Percentiles rank a stretch among this genome's conserved stretches.
These are phyloP conservation scores for Annulohypoxylon bovei DNA, from an alignment of 495 filamentous ascomycete genomes.

Conservation along the genomic window DNA sequence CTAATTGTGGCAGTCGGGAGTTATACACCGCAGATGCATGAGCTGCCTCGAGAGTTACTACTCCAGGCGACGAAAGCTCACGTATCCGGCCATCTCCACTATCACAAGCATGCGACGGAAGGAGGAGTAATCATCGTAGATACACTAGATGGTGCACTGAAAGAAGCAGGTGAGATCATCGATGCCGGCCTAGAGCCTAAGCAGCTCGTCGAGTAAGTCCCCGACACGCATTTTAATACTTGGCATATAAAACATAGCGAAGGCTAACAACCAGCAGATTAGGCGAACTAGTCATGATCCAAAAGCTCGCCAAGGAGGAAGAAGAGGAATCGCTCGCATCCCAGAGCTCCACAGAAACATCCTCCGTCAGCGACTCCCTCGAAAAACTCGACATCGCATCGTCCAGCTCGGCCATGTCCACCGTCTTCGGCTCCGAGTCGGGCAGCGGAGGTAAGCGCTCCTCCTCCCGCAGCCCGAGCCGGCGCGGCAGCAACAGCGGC, in stretches of 20 bases:
- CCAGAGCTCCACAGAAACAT: constrained; percentile 34
- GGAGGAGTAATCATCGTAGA: constrained; percentile 87
- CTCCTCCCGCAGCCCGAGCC: constrained; percentile 42
- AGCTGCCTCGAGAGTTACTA: constrained; percentile 81
- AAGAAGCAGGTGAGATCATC: constrained; percentile 90
- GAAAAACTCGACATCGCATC: constrained; percentile 45
- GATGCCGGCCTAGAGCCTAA: constrained; percentile 74
- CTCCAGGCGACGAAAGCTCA: constrained; percentile 69
- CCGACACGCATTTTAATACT: background rate
- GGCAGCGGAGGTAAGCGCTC: constrained; percentile 39
- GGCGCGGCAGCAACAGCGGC: constrained; percentile 16
- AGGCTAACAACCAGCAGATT: constrained; percentile 50
- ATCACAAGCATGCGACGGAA: constrained; percentile 74
- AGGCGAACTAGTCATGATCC: constrained; percentile 80
- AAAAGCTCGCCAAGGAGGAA: constrained; percentile 39
- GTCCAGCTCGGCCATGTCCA: constrained; percentile 42
- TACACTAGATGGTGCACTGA: constrained; percentile 77
- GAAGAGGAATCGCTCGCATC: constrained; percentile 43
- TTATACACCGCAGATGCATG: constrained; percentile 86
- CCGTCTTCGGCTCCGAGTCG: constrained; percentile 39
- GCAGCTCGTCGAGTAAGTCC: constrained; percentile 76
- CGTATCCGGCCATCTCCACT: constrained; percentile 61
- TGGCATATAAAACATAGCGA: background rate
- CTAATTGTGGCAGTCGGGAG: constrained; percentile 83
- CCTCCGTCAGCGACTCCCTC: constrained; percentile 36